Evolutionary conservation across 139 green algal species (phyloP).

Genomic region (Marvania coccoides): DNA sequence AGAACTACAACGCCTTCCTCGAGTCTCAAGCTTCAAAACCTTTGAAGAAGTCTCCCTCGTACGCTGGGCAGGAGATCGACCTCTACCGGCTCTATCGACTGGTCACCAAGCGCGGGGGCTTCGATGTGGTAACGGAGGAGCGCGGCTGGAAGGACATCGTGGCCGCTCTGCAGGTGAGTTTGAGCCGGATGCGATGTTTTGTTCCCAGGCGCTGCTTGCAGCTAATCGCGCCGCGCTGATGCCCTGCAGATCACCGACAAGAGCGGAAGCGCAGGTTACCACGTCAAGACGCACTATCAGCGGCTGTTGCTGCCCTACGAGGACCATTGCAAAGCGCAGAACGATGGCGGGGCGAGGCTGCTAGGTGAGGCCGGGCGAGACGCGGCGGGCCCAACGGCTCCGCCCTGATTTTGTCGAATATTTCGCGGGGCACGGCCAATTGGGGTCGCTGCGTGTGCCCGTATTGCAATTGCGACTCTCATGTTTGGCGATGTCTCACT

Average conservation of each 20-base stretch:
- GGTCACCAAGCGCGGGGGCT: slow-evolving; percentile 63
- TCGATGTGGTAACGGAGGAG: slow-evolving; percentile 46
- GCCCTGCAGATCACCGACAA: slow-evolving; percentile 36
- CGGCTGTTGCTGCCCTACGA: slow-evolving; percentile 70
- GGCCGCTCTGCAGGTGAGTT: slow-evolving; percentile 46
- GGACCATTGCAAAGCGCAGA: slow-evolving; percentile 26
- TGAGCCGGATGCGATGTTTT: background rate
- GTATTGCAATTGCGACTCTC: background rate
- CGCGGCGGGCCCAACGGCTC: background rate
- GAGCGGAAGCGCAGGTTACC: slow-evolving; percentile 47
- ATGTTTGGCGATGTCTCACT: background rate
- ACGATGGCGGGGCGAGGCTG: slow-evolving; percentile 6
- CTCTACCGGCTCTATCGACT: slow-evolving; percentile 51
- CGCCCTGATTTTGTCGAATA: background rate
- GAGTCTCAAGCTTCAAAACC: slow-evolving; percentile 23
- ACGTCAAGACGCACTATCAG: slow-evolving; percentile 66
- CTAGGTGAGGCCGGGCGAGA: slow-evolving; percentile 13
- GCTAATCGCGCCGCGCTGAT: background rate
- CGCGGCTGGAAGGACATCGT: slow-evolving; percentile 73
- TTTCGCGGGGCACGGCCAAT: background rate
- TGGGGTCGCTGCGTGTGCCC: background rate
- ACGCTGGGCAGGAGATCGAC: slow-evolving; percentile 63
- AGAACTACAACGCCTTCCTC: slow-evolving; percentile 51
- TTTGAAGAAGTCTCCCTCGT: slow-evolving; percentile 43
- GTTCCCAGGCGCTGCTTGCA: background rate